Evolutionary conservation across 2,329 filamentous ascomycete genomes (phyloP).

Genomic region (Anthostomella pinea): DNA sequence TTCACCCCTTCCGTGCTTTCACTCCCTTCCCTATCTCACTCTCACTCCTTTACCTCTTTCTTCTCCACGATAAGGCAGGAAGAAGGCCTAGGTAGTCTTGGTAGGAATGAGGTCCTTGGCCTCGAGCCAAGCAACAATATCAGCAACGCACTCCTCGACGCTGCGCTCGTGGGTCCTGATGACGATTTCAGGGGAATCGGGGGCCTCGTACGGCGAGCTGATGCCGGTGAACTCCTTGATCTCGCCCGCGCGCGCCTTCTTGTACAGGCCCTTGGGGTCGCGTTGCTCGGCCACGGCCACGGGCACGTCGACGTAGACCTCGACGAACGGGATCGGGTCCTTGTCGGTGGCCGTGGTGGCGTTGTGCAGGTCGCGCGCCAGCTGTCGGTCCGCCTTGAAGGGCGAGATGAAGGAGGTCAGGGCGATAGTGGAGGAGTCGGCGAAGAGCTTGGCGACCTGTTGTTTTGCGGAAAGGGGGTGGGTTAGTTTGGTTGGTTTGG

Average conservation of each 20-base stretch:
- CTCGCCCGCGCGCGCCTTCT: slow-evolving; percentile 88
- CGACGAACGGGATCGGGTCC: slow-evolving; percentile 76
- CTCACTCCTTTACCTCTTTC: not conserved
- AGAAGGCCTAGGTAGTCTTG: too few species aligned
- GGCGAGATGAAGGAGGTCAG: slow-evolving; percentile 97
- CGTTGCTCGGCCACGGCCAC: slow-evolving; percentile 90
- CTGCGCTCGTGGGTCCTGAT: slow-evolving; percentile 78
- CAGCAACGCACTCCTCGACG: slow-evolving; percentile 82
- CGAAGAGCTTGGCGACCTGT: slow-evolving; percentile 93
- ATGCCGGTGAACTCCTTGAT: slow-evolving; percentile 98
- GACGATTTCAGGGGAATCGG: slow-evolving; percentile 79
- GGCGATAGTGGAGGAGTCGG: slow-evolving; percentile 81
- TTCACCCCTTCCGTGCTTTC: not conserved
- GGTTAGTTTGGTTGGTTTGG: slow-evolving; percentile 3
- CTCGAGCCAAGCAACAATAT: slow-evolving; percentile 79
- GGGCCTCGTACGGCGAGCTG: slow-evolving; percentile 91
- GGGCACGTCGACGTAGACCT: slow-evolving; percentile 90
- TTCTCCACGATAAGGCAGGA: slow-evolving; percentile 8
- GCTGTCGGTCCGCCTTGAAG: slow-evolving; percentile 80
- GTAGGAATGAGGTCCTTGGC: slow-evolving; percentile 58
- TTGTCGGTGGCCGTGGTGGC: slow-evolving; percentile 54
- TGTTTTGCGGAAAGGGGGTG: not conserved
- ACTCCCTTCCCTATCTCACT: not conserved
- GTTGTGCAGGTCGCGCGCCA: slow-evolving; percentile 77
- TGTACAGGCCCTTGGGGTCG: slow-evolving; percentile 96